phyloP scores from a whole-genome alignment of 2,329 filamentous ascomycete species.

The Ascosphaera aggregata region DNA sequence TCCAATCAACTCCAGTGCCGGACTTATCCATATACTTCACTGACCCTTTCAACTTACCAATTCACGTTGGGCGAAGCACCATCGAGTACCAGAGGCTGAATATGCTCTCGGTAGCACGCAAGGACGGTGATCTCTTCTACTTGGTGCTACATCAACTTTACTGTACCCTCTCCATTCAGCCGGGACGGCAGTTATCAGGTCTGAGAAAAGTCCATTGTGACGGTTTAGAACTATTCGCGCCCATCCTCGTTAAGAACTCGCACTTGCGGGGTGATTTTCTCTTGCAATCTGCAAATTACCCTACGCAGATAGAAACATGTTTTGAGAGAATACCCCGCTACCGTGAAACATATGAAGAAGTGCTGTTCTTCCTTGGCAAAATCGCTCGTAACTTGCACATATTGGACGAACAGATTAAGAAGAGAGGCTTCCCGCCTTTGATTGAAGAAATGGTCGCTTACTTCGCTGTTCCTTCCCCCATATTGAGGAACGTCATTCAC shows the following conservation, averaged over 20 bases:
- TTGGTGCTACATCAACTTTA: constrained; percentile 41
- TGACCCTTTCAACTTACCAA: too few relatives aligned
- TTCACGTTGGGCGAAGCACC: constrained; percentile 4
- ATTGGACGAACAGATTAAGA: constrained; percentile 13
- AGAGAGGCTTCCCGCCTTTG: constrained; percentile 28
- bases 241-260: constrained; percentile 24
- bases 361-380: constrained; percentile 22
- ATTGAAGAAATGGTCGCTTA: constrained; percentile 29
- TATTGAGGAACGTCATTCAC: constrained; percentile 32
- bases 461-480: constrained; percentile 26
- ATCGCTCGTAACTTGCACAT: constrained; percentile 20
- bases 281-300: constrained; percentile 26
- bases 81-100: constrained; percentile 18
- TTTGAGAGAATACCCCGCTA: constrained; percentile 14
- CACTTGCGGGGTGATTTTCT: constrained; percentile 18
- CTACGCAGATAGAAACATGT: constrained; percentile 12
- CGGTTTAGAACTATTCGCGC: constrained; percentile 16
- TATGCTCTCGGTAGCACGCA: constrained; percentile 35
- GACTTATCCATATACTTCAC: too few relatives aligned
- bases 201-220: constrained; percentile 10
- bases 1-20: too few relatives aligned
- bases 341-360: constrained; percentile 11
- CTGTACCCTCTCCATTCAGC: constrained; percentile 28
- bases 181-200: constrained; percentile 11
- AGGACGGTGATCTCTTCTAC: constrained; percentile 35